A percentile compares a stretch with the other conserved stretches of the same genome.
Conservation (phyloP, 192 early-diverging fungal species). For the Coemansia sp. region DNA sequence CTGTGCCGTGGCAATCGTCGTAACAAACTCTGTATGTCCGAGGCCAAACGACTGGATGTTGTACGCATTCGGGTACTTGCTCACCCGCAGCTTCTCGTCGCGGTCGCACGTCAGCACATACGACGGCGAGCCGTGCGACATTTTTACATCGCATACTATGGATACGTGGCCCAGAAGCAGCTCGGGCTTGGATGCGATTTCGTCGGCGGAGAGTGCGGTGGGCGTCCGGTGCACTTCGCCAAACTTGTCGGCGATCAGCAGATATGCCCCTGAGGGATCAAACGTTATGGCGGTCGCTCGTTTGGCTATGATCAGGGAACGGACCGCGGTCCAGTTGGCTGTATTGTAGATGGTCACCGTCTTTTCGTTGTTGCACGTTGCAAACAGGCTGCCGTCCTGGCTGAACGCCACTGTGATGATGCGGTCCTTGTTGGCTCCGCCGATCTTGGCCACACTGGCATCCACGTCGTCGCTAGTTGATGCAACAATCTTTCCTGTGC, state of each 20-base stretch:
- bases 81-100: constrained; percentile 97
- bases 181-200: constrained; percentile 4
- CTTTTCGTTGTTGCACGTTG: constrained; percentile 67
- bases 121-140: constrained; percentile 56
- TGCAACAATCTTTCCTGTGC: constrained; percentile 28
- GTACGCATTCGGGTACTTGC: constrained; percentile 82
- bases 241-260: constrained; percentile 90
- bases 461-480: constrained; percentile 11
- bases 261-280: constrained; percentile 56
- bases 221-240: constrained; percentile 75
- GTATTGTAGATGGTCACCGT: constrained; percentile 65
- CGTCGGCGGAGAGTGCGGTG: background rate
- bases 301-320: constrained; percentile 56
- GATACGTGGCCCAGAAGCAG: constrained; percentile 89
- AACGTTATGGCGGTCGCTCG: constrained; percentile 75
- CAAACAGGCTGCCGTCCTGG: constrained; percentile 57
- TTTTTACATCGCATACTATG: constrained; percentile 80
- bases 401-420: constrained; percentile 58
- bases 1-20: constrained; percentile 59
- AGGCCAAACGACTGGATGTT: constrained; percentile 88
- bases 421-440: constrained; percentile 32
- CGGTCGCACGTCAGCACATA: constrained; percentile 89
- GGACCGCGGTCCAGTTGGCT: constrained; percentile 52
- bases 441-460: constrained; percentile 12
- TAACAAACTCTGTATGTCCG: constrained; percentile 84